Evolutionary conservation across 208 protist genomes (phyloP).

Genomic region (Strigomonas oncopelti): DNA sequence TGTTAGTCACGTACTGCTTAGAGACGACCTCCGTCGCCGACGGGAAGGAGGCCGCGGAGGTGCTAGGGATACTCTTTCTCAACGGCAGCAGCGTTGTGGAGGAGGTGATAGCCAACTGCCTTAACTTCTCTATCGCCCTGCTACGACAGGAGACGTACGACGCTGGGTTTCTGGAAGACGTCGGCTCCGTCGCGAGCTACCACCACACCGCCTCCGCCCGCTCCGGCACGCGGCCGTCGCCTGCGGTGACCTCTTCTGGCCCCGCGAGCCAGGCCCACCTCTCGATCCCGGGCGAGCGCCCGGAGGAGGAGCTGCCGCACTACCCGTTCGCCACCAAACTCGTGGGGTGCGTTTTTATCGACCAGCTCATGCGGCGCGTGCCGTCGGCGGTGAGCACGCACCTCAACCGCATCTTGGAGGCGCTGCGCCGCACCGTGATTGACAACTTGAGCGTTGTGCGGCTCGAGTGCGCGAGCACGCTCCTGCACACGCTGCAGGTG

Average conservation of each 20-base stretch:
- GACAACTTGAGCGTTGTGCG: slow-evolving; percentile 45
- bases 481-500: slow-evolving; percentile 55
- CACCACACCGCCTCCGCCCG: not conserved
- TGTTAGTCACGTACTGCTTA: slow-evolving; percentile 63
- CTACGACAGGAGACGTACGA: slow-evolving; percentile 41
- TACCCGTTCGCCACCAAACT: slow-evolving; percentile 52
- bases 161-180: slow-evolving; percentile 27
- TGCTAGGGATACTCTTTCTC: slow-evolving; percentile 77
- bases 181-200: not conserved
- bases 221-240: not conserved
- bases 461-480: slow-evolving; percentile 32
- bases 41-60: slow-evolving; percentile 51
- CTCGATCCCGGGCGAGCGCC: not conserved
- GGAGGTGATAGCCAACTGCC: slow-evolving; percentile 59
- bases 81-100: slow-evolving; percentile 73
- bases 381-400: slow-evolving; percentile 57
- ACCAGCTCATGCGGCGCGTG: slow-evolving; percentile 62
- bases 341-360: slow-evolving; percentile 65
- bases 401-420: slow-evolving; percentile 52
- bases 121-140: slow-evolving; percentile 51
- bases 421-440: slow-evolving; percentile 47
- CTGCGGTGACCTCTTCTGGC: not conserved
- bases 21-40: slow-evolving; percentile 36
- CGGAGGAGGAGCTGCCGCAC: slow-evolving; percentile 10
- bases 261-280: not conserved